Evolutionary conservation across 208 protist species (phyloP).

Genomic region (Trypanosoma cruzi): DNA sequence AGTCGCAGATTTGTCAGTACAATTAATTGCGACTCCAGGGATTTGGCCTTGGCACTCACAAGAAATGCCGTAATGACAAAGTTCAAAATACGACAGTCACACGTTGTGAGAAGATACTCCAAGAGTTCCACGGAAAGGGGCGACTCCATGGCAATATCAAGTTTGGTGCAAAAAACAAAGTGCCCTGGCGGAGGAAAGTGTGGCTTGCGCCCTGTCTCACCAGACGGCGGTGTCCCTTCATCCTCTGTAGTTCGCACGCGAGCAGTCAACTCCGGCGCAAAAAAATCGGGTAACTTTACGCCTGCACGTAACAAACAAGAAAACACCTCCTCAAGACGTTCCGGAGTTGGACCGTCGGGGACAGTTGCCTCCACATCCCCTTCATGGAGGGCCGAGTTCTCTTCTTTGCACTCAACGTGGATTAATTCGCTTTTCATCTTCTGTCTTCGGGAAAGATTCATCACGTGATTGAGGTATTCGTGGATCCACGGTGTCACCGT

Average conservation of each 20-base stretch:
- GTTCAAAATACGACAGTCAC: conserved; percentile 49
- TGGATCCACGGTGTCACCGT: conserved; percentile 26
- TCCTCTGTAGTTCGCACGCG: conserved; percentile 6
- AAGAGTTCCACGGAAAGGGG: conserved; percentile 40
- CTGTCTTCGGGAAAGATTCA: conserved; percentile 9
- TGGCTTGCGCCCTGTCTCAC: background rate
- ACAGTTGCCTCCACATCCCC: background rate
- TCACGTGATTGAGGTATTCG: conserved; percentile 27
- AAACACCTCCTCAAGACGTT: conserved; percentile 29
- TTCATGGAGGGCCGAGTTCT: background rate
- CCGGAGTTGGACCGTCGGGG: background rate
- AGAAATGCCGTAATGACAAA: conserved; percentile 45
- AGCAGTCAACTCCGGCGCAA: conserved; percentile 24
- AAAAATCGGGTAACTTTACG: conserved; percentile 28
- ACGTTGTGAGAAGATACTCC: conserved; percentile 35
- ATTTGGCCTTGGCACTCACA: background rate
- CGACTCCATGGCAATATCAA: conserved; percentile 35
- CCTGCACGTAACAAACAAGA: conserved; percentile 29
- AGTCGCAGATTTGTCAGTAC: conserved; percentile 19
- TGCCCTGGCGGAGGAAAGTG: conserved; percentile 41
- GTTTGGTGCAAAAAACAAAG: conserved; percentile 62
- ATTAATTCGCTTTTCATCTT: background rate
- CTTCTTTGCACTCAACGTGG: background rate
- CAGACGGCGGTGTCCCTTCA: background rate
- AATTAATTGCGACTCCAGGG: background rate